Conservation (phyloP, 2,329 filamentous ascomycete species). For the Golovinomyces cichoracearum region DNA sequence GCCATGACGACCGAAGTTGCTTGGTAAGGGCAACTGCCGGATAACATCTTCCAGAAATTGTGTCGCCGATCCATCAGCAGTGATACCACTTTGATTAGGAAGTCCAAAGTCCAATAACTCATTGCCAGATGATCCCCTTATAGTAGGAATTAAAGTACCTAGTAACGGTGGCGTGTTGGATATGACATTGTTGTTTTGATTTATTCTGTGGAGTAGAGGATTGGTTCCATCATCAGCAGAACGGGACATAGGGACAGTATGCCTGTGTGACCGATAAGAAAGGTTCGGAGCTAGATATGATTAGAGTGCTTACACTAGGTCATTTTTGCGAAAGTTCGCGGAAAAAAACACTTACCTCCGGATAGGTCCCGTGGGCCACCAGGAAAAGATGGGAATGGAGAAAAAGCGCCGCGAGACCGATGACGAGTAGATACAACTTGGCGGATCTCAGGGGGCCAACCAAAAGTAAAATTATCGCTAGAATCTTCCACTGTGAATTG, state of each 20-base stretch:
- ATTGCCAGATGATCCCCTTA: conserved; percentile 15
- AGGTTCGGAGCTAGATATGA: conserved; percentile 12
- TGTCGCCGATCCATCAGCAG: conserved; percentile 11
- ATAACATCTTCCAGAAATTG: conserved; percentile 13
- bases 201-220: conserved; percentile 48
- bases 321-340: conserved; percentile 10
- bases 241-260: conserved; percentile 22
- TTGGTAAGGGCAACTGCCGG: conserved; percentile 13
- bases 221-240: conserved; percentile 60
- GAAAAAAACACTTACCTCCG: conserved; percentile 20
- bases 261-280: conserved; percentile 26
- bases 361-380: conserved; percentile 28
- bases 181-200: conserved; percentile 19
- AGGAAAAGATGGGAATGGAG: conserved; percentile 38
- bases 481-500: conserved; percentile 5
- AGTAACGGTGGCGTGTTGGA: conserved; percentile 24
- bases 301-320: too few species aligned
- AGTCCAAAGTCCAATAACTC: conserved; percentile 14
- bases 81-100: conserved; percentile 8
- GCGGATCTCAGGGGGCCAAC: conserved; percentile 32
- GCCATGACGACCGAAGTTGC: conserved; percentile 18
- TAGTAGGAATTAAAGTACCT: conserved; percentile 25
- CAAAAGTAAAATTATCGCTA: conserved; percentile 19
- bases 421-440: conserved; percentile 21
- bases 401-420: conserved; percentile 28